Conservation (phyloP, 1,139 yeast genomes). For the Zygosaccharomyces sapae region DNA sequence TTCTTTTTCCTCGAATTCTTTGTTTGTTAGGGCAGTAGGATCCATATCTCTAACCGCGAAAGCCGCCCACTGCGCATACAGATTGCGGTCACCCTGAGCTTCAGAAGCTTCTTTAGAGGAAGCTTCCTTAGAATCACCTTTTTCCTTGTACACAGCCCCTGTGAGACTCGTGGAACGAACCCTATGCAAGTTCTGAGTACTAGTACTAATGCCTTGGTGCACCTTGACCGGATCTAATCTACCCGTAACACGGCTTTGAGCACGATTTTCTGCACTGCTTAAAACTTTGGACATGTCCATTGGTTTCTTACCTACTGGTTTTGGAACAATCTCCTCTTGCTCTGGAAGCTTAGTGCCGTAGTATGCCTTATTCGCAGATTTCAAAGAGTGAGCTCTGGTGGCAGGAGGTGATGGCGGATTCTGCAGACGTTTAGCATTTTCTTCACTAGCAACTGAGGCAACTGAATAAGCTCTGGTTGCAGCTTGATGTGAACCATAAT, state of each 20-base stretch:
- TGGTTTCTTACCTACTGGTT: conserved; percentile 16
- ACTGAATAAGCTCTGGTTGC: conserved; percentile 34
- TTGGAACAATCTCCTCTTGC: conserved; percentile 11
- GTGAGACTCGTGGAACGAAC: conserved; percentile 22
- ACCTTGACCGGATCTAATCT: conserved; percentile 29
- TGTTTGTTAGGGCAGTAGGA: conserved; percentile 19
- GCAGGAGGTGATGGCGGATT: conserved; percentile 5
- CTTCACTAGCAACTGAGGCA: conserved; percentile 12
- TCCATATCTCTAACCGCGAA: conserved; percentile 42
- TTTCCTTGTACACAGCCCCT: conserved; percentile 16
- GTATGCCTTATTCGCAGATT: conserved; percentile 13
- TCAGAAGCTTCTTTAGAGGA: conserved; percentile 4
- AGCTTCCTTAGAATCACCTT: conserved; percentile 20
- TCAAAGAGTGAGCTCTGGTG: conserved; percentile 13
- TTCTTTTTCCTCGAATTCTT: conserved; percentile 18
- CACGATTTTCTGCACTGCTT: conserved; percentile 32
- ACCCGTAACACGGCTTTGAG: conserved; percentile 27
- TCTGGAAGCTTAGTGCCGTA: conserved; percentile 6
- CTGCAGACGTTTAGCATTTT: conserved; percentile 9
- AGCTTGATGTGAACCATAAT: conserved; percentile 20
- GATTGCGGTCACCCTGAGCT: conserved; percentile 1
- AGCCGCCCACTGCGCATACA: conserved; percentile 46
- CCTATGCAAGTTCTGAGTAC: conserved; percentile 14
- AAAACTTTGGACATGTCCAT: conserved; percentile 32
- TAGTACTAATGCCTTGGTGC: conserved; percentile 23